A percentile compares a stretch with the other conserved stretches of the same genome.
These are phyloP conservation scores for Licmophora abbreviata DNA, from an alignment of 108 stramenopile genomes.

Conservation along the genomic window DNA sequence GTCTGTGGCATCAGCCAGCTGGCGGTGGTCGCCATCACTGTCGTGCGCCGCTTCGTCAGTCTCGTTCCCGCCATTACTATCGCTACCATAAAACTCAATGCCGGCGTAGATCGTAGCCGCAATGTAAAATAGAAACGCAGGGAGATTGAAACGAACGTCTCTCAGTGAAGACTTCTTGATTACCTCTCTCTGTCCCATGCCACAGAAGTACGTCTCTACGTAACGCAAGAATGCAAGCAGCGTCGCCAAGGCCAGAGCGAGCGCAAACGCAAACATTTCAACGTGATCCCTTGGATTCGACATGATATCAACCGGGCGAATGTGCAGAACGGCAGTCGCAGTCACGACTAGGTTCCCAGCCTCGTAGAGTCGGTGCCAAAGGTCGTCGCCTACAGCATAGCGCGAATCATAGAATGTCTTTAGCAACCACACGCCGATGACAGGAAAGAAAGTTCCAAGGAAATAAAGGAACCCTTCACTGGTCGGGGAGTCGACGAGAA, in stretches of 20 bases:
- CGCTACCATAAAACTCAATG: neutral
- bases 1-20: no score
- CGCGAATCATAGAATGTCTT: constrained; percentile 15
- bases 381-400: constrained; percentile 12
- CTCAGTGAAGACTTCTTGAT: neutral
- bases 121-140: neutral
- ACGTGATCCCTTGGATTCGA: neutral
- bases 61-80: neutral
- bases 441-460: constrained; percentile 7
- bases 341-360: constrained; percentile 10
- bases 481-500: neutral
- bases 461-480: constrained; percentile 24
- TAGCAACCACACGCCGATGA: constrained; percentile 15
- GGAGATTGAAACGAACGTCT: neutral
- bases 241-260: neutral
- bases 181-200: neutral
- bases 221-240: neutral
- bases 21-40: neutral
- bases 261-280: constrained; percentile 17
- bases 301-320: constrained; percentile 23
- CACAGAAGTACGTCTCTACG: neutral
- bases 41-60: neutral
- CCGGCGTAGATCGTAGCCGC: neutral
- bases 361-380: constrained; percentile 18
- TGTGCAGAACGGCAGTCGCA: constrained; percentile 21